Base-by-base conservation (phyloP, 2,329 filamentous ascomycete genomes). In the Atkinsonella hypoxylon region DNA sequence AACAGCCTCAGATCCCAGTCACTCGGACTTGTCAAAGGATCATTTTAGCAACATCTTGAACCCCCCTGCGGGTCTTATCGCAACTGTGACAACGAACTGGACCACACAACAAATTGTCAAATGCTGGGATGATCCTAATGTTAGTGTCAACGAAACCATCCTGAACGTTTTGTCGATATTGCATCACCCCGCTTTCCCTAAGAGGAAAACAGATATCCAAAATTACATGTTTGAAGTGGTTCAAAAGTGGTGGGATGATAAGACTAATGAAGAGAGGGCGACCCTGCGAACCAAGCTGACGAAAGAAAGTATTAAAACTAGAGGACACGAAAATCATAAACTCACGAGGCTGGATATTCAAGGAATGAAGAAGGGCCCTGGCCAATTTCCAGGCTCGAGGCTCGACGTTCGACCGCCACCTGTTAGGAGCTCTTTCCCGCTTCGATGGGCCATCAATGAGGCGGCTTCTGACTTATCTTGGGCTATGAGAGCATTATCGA, bases 141-240 rank as follows among this genome's bases (percentile, higher is more conserved):
- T 44, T 11, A 36, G 87, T 0, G 82, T 88, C 11, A 77, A 90
- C 18, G 83, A 89, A 62, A 82, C 94, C 0, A 73, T 89, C 54
- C 71, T 84, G 53, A 87, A 95, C 56, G 80, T 91, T 30, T 67
- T 87, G 41, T 77, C 78, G 17, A 81, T 87, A 5, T 89, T 95
- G 69, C 90, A 96, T 64, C 89, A 96, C 62, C 90, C 90, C 0
- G 85, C 84, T 2, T 72, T 87, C 39, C 81, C 89, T 10, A 78
- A 91, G 57, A 78, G 83, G 53, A 75, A 75, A 54, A 75, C 84
- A 51, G 83, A 91, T 62, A 80, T 89, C 31, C 90, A 95, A 57
- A 76, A 78, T 47, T 82, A 81, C 50, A 95, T 95, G 89, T 95
- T 86, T 66, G 75, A 81, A 32, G 83, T 83, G 0, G 87, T 95